Conservation (phyloP, 768 basidiomycete genomes). For the Kwoniella bestiolae region DNA sequence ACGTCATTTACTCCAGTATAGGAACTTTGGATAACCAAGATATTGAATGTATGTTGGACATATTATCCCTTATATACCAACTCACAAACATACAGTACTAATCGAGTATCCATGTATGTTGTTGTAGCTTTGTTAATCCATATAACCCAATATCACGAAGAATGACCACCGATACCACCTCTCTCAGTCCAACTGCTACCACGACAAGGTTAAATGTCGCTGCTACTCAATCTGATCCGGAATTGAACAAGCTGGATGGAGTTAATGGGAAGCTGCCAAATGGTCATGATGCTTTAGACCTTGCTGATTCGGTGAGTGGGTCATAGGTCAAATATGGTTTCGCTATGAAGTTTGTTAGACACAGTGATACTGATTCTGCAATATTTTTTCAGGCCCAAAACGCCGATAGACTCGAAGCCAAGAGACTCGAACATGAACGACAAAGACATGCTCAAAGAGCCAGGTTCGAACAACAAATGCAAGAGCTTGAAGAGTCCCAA, state of each 20-base stretch:
- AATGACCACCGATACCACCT: conserved; percentile 28
- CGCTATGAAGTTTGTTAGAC: background rate
- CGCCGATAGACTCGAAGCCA: conserved; percentile 80
- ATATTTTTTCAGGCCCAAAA: conserved; percentile 39
- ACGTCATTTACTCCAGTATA: conserved; percentile 4
- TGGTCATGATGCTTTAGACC: conserved; percentile 50
- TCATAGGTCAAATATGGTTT: background rate
- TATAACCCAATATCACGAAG: background rate
- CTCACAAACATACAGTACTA: background rate
- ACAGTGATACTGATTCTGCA: conserved; percentile 6
- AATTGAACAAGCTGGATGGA: conserved; percentile 25
- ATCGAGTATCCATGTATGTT: background rate
- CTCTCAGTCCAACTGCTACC: conserved; percentile 7
- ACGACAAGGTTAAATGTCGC: conserved; percentile 21
- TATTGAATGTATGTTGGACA: background rate
- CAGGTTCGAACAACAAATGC: conserved; percentile 96
- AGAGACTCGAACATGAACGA: conserved; percentile 85
- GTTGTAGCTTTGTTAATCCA: conserved; percentile 5
- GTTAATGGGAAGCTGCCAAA: conserved; percentile 20
- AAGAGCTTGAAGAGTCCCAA: conserved; percentile 86
- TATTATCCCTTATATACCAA: background rate
- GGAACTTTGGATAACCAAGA: conserved; percentile 6
- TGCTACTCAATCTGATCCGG: conserved; percentile 29
- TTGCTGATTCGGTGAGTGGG: conserved; percentile 47
- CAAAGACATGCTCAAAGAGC: conserved; percentile 83